Percentiles rank a stretch among this genome's conserved stretches.
Conservation (phyloP, 2,329 filamentous ascomycete genomes). For the Phaeosphaeriaceae sp. region DNA sequence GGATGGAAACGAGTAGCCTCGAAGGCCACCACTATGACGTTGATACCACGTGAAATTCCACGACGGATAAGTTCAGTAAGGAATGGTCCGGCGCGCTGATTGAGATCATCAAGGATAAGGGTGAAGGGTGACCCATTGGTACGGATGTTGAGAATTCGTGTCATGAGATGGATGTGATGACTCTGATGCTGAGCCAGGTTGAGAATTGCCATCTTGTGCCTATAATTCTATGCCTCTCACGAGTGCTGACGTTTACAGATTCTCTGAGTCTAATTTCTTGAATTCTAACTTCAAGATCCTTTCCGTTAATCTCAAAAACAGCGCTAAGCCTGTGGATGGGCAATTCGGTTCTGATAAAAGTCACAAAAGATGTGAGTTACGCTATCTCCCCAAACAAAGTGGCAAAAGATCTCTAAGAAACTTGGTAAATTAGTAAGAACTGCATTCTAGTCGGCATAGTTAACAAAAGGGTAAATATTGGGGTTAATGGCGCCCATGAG, state of each 20-base stretch:
- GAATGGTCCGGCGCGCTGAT: conserved; percentile 76
- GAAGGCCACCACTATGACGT: conserved; percentile 79
- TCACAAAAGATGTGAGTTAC: no score
- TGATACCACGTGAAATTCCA: conserved; percentile 62
- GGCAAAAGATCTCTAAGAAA: no score
- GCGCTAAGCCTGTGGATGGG: no score
- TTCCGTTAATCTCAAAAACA: no score
- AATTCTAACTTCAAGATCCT: no score
- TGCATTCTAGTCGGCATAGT: no score
- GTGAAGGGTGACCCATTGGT: conserved; percentile 87
- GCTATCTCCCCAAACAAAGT: no score
- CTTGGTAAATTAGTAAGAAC: no score
- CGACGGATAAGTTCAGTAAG: conserved; percentile 75
- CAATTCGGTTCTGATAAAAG: no score
- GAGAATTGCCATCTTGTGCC: conserved; percentile 26
- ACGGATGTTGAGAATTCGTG: conserved; percentile 78
- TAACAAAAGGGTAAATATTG: no score
- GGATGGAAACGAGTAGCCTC: conserved; percentile 69
- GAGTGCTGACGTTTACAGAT: conserved; percentile 25
- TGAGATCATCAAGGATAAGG: conserved; percentile 80
- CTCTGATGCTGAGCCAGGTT: conserved; percentile 69
- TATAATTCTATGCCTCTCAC: conserved; percentile 9
- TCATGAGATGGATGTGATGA: conserved; percentile 82
- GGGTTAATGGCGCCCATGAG: no score
- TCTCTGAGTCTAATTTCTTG: no score